Evolutionary conservation across 371 early-diverging fungal genomes (phyloP).

Genomic region (Entomophthora muscae): DNA sequence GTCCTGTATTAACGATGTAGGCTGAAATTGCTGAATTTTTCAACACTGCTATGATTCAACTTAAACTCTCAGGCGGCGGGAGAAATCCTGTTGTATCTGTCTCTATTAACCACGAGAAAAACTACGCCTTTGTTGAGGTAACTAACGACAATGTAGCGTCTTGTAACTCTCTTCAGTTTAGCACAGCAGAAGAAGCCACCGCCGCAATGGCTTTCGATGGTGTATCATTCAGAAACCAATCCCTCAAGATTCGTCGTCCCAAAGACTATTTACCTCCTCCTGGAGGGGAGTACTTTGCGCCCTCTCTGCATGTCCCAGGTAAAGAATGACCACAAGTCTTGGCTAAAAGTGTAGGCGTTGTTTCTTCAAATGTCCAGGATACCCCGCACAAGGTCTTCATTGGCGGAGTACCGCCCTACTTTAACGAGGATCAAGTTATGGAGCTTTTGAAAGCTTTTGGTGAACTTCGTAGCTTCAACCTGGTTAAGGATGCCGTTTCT

Average conservation of each 20-base stretch:
- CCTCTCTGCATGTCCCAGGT: slow-evolving; percentile 19
- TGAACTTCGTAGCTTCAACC: slow-evolving; percentile 71
- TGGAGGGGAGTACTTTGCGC: slow-evolving; percentile 16
- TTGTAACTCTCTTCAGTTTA: slow-evolving; percentile 88
- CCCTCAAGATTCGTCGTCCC: slow-evolving; percentile 81
- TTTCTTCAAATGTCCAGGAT: slow-evolving; percentile 71
- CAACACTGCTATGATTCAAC: slow-evolving; percentile 61
- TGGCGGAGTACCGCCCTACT: slow-evolving; percentile 76
- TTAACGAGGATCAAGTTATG: slow-evolving; percentile 84
- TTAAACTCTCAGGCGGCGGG: slow-evolving; percentile 33
- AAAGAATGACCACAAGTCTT: slow-evolving; percentile 8
- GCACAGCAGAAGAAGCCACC: slow-evolving; percentile 76
- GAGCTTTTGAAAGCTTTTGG: slow-evolving; percentile 89
- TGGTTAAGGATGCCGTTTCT: slow-evolving; percentile 70
- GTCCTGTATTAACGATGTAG: neutral
- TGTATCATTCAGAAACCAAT: slow-evolving; percentile 59
- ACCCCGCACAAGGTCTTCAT: slow-evolving; percentile 87
- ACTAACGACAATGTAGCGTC: slow-evolving; percentile 82
- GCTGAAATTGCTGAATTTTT: slow-evolving; percentile 58
- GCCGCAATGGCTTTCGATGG: slow-evolving; percentile 86
- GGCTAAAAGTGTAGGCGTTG: slow-evolving; percentile 27
- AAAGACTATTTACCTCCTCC: slow-evolving; percentile 80
- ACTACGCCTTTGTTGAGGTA: slow-evolving; percentile 87
- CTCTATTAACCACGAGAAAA: slow-evolving; percentile 81
- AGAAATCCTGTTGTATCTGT: slow-evolving; percentile 52